Conservation (phyloP, 2,329 filamentous ascomycete genomes). For the Apiospora sp. region DNA sequence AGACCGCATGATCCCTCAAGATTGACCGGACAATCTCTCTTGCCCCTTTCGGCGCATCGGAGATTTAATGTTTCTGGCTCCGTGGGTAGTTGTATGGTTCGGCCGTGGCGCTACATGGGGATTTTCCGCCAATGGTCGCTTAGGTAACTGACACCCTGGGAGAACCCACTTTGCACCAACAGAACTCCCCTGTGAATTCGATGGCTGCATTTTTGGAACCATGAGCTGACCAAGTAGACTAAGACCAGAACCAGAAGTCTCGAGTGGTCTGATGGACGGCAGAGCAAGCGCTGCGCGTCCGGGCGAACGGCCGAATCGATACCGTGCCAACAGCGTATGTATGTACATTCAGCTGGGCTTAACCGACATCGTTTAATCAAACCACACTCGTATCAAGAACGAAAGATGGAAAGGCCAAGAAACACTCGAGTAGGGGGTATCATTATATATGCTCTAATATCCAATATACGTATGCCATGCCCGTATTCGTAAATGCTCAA, state of each 20-base stretch:
- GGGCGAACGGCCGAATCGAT: background rate
- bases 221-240: background rate
- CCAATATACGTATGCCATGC: background rate
- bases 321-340: background rate
- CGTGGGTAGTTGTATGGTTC: conserved; percentile 4
- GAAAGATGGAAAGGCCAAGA: background rate
- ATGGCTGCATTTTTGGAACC: background rate
- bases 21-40: background rate
- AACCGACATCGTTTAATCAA: background rate
- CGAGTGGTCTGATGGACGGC: background rate
- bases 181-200: background rate
- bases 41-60: background rate
- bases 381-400: background rate
- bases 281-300: background rate
- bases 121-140: conserved; percentile 24
- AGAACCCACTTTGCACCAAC: background rate
- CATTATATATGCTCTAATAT: background rate
- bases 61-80: conserved; percentile 5
- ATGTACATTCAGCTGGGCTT: background rate
- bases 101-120: conserved; percentile 2
- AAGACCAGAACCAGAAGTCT: background rate
- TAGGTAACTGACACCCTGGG: background rate
- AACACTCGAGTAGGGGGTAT: background rate
- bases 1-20: background rate
- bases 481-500: conserved; percentile 16